These are phyloP conservation scores for Plasmodium gaboni DNA, from an alignment of 169 alveolate species.

Conservation along the genomic window DNA sequence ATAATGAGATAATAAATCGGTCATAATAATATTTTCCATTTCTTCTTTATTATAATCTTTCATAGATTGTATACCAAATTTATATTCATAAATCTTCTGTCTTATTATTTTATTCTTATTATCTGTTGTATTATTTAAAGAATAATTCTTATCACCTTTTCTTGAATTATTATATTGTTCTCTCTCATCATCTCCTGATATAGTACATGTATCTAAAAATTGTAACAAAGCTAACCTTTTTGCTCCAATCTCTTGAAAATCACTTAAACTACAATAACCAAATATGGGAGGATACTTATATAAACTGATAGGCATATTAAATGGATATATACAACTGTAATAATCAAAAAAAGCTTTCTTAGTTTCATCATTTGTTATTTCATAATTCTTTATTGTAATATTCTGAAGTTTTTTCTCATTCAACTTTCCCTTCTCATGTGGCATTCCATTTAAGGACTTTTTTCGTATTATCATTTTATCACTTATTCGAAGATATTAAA, in stretches of 20 bases:
- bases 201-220: constrained; percentile 57
- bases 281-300: constrained; percentile 84
- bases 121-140: constrained; percentile 14
- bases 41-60: constrained; percentile 79
- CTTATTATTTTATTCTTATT: constrained; percentile 44
- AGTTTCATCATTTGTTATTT: constrained; percentile 22
- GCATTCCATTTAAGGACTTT: constrained; percentile 46
- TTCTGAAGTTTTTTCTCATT: constrained; percentile 71
- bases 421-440: constrained; percentile 19
- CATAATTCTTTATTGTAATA: constrained; percentile 65
- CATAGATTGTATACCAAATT: constrained; percentile 79
- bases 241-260: constrained; percentile 87
- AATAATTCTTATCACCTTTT: constrained; percentile 13
- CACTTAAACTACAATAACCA: constrained; percentile 84
- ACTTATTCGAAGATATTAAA: background rate
- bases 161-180: constrained; percentile 4
- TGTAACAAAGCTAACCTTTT: constrained; percentile 82
- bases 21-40: constrained; percentile 81
- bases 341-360: constrained; percentile 54
- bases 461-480: constrained; percentile 59
- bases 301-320: constrained; percentile 73
- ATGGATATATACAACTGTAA: constrained; percentile 62
- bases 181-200: constrained; percentile 45
- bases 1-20: constrained; percentile 85
- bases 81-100: constrained; percentile 81